Evolutionary conservation across 345 rosid species (phyloP).

Genomic region (Rhodamnia argentea): DNA sequence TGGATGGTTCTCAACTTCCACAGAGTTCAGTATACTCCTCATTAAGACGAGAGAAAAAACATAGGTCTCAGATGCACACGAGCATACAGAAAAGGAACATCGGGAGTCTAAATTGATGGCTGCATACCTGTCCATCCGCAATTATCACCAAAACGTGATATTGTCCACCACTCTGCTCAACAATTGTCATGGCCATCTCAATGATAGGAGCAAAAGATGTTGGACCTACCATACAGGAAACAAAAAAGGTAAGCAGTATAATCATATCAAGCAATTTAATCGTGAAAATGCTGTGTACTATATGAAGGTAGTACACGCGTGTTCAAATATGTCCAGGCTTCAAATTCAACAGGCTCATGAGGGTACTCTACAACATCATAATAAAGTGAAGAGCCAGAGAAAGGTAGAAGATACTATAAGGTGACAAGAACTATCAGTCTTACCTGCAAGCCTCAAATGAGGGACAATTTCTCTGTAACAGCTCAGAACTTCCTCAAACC

Average conservation of each 20-base stretch:
- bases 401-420: not conserved
- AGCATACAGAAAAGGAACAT: not conserved
- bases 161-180: conserved; percentile 62
- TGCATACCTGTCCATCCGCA: conserved; percentile 57
- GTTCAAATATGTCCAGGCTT: not conserved
- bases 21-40: not conserved
- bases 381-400: not conserved
- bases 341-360: not conserved
- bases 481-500: conserved; percentile 48
- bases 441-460: conserved; percentile 44
- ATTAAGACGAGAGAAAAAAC: not conserved
- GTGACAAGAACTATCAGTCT: not conserved
- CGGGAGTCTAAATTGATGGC: not conserved
- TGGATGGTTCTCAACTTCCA: not conserved
- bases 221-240: conserved; percentile 29
- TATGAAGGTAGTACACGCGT: not conserved
- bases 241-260: not conserved
- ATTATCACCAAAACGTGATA: conserved; percentile 61
- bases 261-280: not conserved
- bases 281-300: not conserved
- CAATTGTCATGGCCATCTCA: conserved; percentile 53
- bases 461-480: conserved; percentile 50
- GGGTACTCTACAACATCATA: not conserved
- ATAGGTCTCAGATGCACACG: not conserved
- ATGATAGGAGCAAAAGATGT: conserved; percentile 56